These are phyloP conservation scores for Delonix regia DNA, from an alignment of 306 rosid genomes.

Conservation along the genomic window DNA sequence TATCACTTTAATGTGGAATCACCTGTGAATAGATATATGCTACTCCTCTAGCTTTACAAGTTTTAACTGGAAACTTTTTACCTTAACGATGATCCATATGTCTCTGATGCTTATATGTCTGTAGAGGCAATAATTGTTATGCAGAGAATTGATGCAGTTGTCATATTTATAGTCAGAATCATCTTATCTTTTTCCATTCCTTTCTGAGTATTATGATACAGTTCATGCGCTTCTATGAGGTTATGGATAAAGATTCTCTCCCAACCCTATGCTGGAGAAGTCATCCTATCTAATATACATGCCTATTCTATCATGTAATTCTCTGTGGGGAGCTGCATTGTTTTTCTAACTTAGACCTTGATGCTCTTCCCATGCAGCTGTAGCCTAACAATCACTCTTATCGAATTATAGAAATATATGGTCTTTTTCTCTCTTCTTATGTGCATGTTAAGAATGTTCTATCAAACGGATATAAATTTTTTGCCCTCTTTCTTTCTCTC, in stretches of 20 bases:
- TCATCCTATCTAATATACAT: neutral
- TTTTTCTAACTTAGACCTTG: constrained; percentile 23
- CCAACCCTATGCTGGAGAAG: neutral
- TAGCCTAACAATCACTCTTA: constrained; percentile 5
- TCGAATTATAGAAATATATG: neutral
- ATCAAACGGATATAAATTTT: constrained; percentile 10
- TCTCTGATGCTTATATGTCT: too few species aligned
- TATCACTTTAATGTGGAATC: neutral
- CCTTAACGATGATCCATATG: neutral
- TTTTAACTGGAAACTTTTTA: neutral
- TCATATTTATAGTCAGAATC: neutral
- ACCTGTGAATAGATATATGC: neutral
- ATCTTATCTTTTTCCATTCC: neutral
- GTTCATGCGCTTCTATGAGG: constrained; percentile 2
- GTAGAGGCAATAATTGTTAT: neutral
- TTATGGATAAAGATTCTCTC: constrained; percentile 8
- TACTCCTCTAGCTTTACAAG: neutral
- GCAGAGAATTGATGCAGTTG: neutral
- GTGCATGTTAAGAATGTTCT: constrained; percentile 16
- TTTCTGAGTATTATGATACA: neutral
- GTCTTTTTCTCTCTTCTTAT: constrained; percentile 15
- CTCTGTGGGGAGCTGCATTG: constrained; percentile 19
- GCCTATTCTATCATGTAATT: constrained; percentile 9
- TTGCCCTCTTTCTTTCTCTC: constrained; percentile 8
- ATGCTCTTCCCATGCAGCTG: constrained; percentile 16